Evolutionary conservation across 768 basidiomycete genomes (phyloP).

Genomic region (Boletus rufocinnamomeus): DNA sequence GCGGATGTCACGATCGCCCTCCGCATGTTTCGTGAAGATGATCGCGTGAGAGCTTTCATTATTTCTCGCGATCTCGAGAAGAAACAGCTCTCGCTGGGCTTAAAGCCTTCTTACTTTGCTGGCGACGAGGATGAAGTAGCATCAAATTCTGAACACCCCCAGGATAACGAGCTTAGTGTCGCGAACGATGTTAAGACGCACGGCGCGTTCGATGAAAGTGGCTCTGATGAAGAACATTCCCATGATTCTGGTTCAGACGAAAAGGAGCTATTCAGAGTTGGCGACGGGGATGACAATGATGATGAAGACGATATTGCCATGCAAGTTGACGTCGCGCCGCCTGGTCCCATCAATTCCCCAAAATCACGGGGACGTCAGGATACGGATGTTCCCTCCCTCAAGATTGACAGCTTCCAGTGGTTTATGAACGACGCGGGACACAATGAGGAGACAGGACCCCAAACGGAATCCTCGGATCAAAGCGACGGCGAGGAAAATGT

Average conservation of each 20-base stretch:
- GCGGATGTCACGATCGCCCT: constrained; percentile 80
- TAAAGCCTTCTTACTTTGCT: constrained; percentile 87
- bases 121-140: constrained; percentile 53
- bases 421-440: constrained; percentile 41
- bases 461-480: constrained; percentile 48
- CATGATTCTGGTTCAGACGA: constrained; percentile 20
- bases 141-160: constrained; percentile 31
- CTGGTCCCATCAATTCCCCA: background rate
- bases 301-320: constrained; percentile 24
- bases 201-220: constrained; percentile 24
- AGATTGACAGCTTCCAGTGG: constrained; percentile 75
- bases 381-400: constrained; percentile 40
- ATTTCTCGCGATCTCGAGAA: constrained; percentile 73
- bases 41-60: constrained; percentile 80
- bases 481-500: constrained; percentile 23
- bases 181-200: constrained; percentile 31
- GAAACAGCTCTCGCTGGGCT: constrained; percentile 74
- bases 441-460: constrained; percentile 39
- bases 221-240: constrained; percentile 8
- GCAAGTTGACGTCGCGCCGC: constrained; percentile 15
- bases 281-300: constrained; percentile 18
- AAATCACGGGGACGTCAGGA: background rate
- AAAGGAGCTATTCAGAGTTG: constrained; percentile 19
- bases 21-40: constrained; percentile 81
- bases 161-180: constrained; percentile 33